Evolutionary conservation across 495 filamentous ascomycete genomes (phyloP), one percentile per base, ranked within the genome.

Genomic region (Daldinia childiae): DNA sequence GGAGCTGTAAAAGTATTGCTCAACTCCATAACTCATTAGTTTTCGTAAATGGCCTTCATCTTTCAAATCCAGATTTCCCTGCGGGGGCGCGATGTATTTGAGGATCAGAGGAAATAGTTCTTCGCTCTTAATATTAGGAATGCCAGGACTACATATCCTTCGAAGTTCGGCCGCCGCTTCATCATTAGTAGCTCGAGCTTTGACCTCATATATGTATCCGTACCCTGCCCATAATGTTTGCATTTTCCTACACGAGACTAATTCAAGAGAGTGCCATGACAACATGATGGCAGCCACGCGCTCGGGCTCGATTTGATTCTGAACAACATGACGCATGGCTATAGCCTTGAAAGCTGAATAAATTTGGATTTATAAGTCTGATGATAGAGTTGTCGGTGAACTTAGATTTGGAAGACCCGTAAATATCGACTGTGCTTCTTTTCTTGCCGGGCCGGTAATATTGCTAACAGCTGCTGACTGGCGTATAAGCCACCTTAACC

Each of bases 161-260:
- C 43, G 19, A 24, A 48, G 43, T 48, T 24, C 43, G 43, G 43
- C 17, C 12, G 19, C 62, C 0, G 67, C 66, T 17, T 67, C 56
- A 14, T 63, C 55, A 9, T 34, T 52, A 14, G 32, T 65, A 5
- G 76, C 63, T 2, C 72, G 62, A 26, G 82, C 78, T 4, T 70
- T 79, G 24, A 84, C 29, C 30, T 78, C 74, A 68, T 77, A 80
- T 62, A 84, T 83, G 51, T 79, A 73, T 9, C 83, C 83, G 51
- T 85, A 85, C 14, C 79, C 79, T 1, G 80, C 81, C 83, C 83
- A 85, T 26, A 85, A 73, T 0, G 77, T 75, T 15, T 80, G 72
- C 8, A 80, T 21, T n/a, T 73, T 72, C 4, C 58, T 62, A 55
- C 74, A 64, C 11, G 78, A 77, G 30, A 73, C 66, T 38, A 79